These are phyloP conservation scores for Brettanomyces sp. DNA, from an alignment of 805 yeast species.

Conservation along the genomic window DNA sequence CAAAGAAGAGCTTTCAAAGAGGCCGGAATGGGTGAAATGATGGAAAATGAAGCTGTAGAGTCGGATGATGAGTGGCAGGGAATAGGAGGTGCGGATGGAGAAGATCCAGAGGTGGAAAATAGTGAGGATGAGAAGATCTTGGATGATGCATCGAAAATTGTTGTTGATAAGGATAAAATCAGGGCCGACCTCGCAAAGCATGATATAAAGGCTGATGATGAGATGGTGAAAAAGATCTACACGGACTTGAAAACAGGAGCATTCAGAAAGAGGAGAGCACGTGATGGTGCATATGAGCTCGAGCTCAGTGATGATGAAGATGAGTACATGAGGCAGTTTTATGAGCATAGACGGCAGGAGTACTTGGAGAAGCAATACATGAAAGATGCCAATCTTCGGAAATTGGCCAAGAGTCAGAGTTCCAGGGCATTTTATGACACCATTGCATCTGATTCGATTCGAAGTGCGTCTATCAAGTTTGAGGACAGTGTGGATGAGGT, in stretches of 20 bases:
- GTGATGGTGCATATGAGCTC: conserved; percentile 43
- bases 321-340: conserved; percentile 32
- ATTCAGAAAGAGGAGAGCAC: conserved; percentile 48
- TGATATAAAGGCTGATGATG: conserved; percentile 52
- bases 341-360: conserved; percentile 25
- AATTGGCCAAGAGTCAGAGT: conserved; percentile 41
- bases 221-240: conserved; percentile 54
- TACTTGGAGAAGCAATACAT: conserved; percentile 38
- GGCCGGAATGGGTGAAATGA: conserved; percentile 47
- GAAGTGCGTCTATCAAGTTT: conserved; percentile 11
- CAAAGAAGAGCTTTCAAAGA: conserved; percentile 45
- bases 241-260: conserved; percentile 68
- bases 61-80: conserved; percentile 88
- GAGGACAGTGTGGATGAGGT: conserved; percentile 24
- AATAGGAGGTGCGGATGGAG: conserved; percentile 65
- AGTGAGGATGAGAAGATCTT: conserved; percentile 74
- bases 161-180: conserved; percentile 48
- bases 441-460: conserved; percentile 32
- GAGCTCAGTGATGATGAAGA: conserved; percentile 75
- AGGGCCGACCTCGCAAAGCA: conserved; percentile 50
- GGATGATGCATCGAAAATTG: conserved; percentile 55
- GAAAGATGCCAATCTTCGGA: conserved; percentile 34
- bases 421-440: conserved; percentile 61
- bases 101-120: conserved; percentile 47
- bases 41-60: conserved; percentile 81